Evolutionary conservation across 1,284 basidiomycete species (phyloP).

Genomic region (Moesziomyces globuligerus): DNA sequence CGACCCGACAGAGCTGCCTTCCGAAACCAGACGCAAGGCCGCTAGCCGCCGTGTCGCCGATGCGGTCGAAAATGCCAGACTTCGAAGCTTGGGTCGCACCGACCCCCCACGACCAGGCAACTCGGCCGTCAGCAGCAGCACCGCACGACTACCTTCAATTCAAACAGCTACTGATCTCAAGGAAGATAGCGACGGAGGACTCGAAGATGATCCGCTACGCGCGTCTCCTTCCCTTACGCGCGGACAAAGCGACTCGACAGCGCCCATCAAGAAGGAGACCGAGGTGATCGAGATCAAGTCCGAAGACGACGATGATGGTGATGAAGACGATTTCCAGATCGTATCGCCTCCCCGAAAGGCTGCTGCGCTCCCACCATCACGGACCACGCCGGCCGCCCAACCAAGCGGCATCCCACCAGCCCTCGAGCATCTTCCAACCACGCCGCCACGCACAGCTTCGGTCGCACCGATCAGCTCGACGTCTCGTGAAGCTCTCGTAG

Average conservation of each 20-base stretch:
- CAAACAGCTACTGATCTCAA: conserved; percentile 1
- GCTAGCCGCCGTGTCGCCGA: conserved; percentile 33
- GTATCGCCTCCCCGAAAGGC: conserved; percentile 12
- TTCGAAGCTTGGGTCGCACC: conserved; percentile 16
- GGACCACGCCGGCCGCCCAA: conserved; percentile 9
- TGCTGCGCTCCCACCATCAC: neutral
- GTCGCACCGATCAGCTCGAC: conserved; percentile 2
- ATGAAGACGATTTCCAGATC: conserved; percentile 26
- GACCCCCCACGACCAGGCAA: neutral
- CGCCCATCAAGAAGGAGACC: conserved; percentile 16
- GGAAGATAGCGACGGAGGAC: conserved; percentile 4
- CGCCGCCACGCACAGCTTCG: conserved; percentile 26
- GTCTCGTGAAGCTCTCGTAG: conserved; percentile 23
- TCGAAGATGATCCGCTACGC: conserved; percentile 13
- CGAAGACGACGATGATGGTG: conserved; percentile 41
- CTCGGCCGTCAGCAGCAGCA: neutral
- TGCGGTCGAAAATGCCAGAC: conserved; percentile 33
- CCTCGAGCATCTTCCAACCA: conserved; percentile 1
- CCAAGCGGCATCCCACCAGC: too few relatives aligned
- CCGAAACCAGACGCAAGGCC: conserved; percentile 35
- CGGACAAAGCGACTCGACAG: neutral
- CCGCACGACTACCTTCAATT: neutral
- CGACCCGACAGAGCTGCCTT: conserved; percentile 40
- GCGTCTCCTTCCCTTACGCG: conserved; percentile 16
- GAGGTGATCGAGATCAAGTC: conserved; percentile 48